These are phyloP conservation scores for Atkinsonella texensis DNA, from an alignment of 2,329 filamentous ascomycete genomes.

Conservation along the genomic window DNA sequence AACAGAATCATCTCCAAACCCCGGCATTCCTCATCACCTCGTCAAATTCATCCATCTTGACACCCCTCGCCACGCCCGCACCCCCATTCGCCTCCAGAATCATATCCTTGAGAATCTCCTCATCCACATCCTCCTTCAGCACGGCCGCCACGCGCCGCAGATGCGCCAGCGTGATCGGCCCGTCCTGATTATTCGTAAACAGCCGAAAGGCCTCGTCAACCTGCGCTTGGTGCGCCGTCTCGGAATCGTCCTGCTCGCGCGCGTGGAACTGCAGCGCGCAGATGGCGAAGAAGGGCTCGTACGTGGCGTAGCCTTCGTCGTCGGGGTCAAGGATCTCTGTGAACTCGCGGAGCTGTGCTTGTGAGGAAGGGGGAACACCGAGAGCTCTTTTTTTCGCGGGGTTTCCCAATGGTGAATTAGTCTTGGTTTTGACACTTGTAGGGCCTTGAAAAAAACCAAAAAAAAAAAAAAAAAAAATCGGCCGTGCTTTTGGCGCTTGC, in stretches of 20 bases:
- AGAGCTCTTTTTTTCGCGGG: slow-evolving; percentile 49
- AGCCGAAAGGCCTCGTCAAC: slow-evolving; percentile 72
- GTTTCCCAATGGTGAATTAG: too few species aligned
- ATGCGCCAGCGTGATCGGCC: slow-evolving; percentile 67
- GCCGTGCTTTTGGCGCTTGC: too few species aligned
- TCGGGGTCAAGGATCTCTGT: slow-evolving; percentile 74
- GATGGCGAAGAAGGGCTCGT: slow-evolving; percentile 73
- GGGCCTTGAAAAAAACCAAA: too few species aligned
- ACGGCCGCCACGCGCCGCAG: slow-evolving; percentile 67
- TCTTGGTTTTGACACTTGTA: too few species aligned
- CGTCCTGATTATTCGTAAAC: slow-evolving; percentile 49
- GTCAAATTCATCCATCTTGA: slow-evolving; percentile 71
- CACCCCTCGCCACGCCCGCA: slow-evolving; percentile 56
- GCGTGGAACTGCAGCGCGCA: slow-evolving; percentile 75
- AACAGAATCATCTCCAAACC: slow-evolving; percentile 53
- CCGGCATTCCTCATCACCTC: slow-evolving; percentile 76
- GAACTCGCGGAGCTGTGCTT: slow-evolving; percentile 63
- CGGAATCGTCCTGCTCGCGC: slow-evolving; percentile 36
- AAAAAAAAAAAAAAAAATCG: background rate
- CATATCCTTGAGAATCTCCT: slow-evolving; percentile 84
- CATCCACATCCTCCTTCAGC: slow-evolving; percentile 73
- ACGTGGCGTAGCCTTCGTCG: slow-evolving; percentile 63
- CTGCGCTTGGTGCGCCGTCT: slow-evolving; percentile 48
- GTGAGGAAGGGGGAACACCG: slow-evolving; percentile 53
- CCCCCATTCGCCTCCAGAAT: slow-evolving; percentile 86